Evolutionary conservation across 2,329 filamentous ascomycete species (phyloP).

Genomic region (Stagonosporopsis vannaccii): DNA sequence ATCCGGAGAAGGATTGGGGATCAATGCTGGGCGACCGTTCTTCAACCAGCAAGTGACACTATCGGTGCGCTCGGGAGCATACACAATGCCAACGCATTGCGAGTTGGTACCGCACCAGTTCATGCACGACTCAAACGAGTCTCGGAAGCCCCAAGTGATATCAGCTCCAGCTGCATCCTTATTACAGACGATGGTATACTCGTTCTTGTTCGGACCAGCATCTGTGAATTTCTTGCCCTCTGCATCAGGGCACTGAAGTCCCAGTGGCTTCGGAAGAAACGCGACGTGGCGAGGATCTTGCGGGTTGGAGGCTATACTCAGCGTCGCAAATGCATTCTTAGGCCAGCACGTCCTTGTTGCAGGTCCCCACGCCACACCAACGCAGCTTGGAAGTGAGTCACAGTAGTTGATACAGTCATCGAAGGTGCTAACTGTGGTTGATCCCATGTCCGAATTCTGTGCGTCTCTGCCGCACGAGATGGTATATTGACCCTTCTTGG

Average conservation of each 20-base stretch:
- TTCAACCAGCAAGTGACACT: conserved; percentile 10
- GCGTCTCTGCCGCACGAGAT: conserved; percentile 5
- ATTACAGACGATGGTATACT: conserved; percentile 9
- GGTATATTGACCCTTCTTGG: conserved; percentile 8
- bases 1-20: neutral
- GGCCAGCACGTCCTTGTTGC: neutral
- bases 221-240: conserved; percentile 10
- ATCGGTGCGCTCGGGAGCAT: conserved; percentile 1
- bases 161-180: conserved; percentile 6
- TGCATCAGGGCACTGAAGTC: conserved; percentile 3
- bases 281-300: neutral
- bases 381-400: neutral
- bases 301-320: neutral
- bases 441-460: neutral
- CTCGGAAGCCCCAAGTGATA: conserved; percentile 2
- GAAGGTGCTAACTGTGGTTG: neutral
- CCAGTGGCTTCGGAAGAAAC: neutral
- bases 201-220: conserved; percentile 1
- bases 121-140: conserved; percentile 8
- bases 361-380: neutral
- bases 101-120: conserved; percentile 14
- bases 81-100: conserved; percentile 4
- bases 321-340: neutral
- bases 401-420: neutral
- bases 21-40: conserved; percentile 2